These are phyloP conservation scores for Clavaria fumosa DNA, from an alignment of 768 basidiomycete genomes.

Conservation along the genomic window DNA sequence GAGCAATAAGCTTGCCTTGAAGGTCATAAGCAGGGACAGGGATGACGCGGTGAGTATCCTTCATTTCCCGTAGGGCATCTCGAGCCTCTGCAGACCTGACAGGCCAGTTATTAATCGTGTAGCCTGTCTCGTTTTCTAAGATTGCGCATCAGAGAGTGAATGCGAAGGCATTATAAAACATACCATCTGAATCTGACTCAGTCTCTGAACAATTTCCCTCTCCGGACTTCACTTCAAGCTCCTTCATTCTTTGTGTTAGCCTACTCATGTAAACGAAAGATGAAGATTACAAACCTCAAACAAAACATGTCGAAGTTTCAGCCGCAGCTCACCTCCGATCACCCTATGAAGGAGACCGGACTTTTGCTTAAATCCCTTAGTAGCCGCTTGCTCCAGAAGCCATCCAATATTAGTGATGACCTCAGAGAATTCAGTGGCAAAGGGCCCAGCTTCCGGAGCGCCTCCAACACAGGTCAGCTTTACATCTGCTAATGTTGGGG, in stretches of 20 bases:
- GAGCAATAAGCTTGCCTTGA: not conserved
- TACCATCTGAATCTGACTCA: not conserved
- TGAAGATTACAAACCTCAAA: conserved; percentile 2
- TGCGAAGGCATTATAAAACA: not conserved
- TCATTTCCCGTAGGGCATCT: not conserved
- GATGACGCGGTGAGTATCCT: conserved; percentile 1
- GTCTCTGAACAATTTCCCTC: not conserved
- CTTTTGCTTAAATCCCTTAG: not conserved
- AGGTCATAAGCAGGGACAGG: not conserved
- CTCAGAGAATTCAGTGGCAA: not conserved
- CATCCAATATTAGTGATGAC: not conserved
- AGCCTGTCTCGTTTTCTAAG: not conserved
- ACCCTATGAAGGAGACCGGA: not conserved
- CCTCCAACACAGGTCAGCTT: conserved; percentile 4
- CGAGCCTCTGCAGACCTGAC: not conserved
- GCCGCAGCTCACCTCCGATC: not conserved
- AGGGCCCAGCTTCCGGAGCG: not conserved
- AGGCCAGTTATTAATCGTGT: not conserved
- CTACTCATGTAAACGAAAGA: not conserved
- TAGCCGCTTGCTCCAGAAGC: not conserved
- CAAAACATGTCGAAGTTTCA: conserved; percentile 6
- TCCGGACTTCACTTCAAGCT: not conserved
- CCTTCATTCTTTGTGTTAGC: not conserved
- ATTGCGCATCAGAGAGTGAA: not conserved
- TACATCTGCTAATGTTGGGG: conserved; percentile 1